phyloP scores from a whole-genome alignment of 169 alveolate genomes.

The Cryptosporidium tyzzeri region DNA sequence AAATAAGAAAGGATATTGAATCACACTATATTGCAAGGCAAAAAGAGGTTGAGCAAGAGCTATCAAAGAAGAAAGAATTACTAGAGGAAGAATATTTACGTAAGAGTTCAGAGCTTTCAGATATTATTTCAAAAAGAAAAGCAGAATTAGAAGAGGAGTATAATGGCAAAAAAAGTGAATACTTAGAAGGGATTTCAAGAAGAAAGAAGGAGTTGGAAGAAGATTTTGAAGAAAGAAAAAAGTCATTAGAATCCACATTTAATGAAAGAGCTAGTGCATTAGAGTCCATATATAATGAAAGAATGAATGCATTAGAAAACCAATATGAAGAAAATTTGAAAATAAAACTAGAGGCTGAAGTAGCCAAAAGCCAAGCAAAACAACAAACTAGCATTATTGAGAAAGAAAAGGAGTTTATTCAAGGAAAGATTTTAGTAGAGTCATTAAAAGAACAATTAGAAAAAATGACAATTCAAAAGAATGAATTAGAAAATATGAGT shows the following conservation, averaged over 20 bases:
- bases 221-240: conserved; percentile 48
- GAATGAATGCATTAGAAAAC: conserved; percentile 8
- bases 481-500: conserved; percentile 66
- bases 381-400: conserved; percentile 32
- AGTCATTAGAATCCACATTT: conserved; percentile 7
- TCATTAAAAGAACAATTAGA: conserved; percentile 51
- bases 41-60: conserved; percentile 63
- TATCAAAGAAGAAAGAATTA: conserved; percentile 26
- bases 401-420: conserved; percentile 54
- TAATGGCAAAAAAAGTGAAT: conserved; percentile 30
- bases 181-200: conserved; percentile 42
- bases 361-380: conserved; percentile 43
- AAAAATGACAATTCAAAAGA: conserved; percentile 35
- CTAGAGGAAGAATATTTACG: conserved; percentile 38
- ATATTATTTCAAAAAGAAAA: conserved; percentile 17
- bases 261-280: conserved; percentile 23
- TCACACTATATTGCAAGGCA: conserved; percentile 51
- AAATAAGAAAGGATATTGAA: conserved; percentile 69
- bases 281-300: conserved; percentile 29
- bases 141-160: conserved; percentile 25
- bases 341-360: conserved; percentile 35
- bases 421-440: conserved; percentile 21
- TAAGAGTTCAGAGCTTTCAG: neutral
- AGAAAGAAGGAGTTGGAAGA: conserved; percentile 33
- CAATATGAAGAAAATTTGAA: conserved; percentile 65